Evolutionary conservation across 441 rosid species (phyloP).

Genomic region (Erodium texanum): DNA sequence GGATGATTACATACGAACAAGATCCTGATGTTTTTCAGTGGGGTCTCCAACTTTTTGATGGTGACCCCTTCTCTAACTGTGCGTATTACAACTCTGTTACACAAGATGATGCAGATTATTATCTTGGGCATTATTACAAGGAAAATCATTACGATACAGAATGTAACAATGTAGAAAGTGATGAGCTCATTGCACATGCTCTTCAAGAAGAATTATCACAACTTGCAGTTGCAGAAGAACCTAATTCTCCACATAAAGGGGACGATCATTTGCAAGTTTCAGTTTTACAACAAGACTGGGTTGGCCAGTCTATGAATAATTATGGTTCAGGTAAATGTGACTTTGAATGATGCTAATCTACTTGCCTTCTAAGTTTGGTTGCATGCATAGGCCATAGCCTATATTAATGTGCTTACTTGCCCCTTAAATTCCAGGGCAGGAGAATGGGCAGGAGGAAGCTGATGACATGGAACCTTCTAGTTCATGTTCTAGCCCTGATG

Average conservation of each 20-base stretch:
- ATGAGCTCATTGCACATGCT: slow-evolving; percentile 55
- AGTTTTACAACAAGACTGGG: slow-evolving; percentile 30
- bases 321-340: slow-evolving; percentile 34
- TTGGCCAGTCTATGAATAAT: slow-evolving; percentile 23
- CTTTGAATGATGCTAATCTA: slow-evolving; percentile 2
- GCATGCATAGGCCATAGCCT: neutral
- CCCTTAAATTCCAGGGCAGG: slow-evolving; percentile 37
- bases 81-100: slow-evolving; percentile 27
- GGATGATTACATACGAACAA: slow-evolving; percentile 47
- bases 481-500: slow-evolving; percentile 51
- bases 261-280: slow-evolving; percentile 26
- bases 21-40: slow-evolving; percentile 54
- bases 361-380: neutral
- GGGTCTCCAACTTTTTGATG: slow-evolving; percentile 54
- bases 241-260: slow-evolving; percentile 26
- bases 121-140: slow-evolving; percentile 29
- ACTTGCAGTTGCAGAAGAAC: slow-evolving; percentile 42
- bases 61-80: slow-evolving; percentile 38
- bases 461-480: slow-evolving; percentile 41
- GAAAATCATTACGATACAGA: slow-evolving; percentile 38
- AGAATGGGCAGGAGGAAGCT: slow-evolving; percentile 56
- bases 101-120: slow-evolving; percentile 28
- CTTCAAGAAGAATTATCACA: slow-evolving; percentile 67
- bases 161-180: slow-evolving; percentile 40
- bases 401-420: slow-evolving; percentile 9